Evolutionary conservation across 139 green algal species (phyloP), one percentile per base, ranked within the genome.

Genomic region (Chlorella sorokiniana): DNA sequence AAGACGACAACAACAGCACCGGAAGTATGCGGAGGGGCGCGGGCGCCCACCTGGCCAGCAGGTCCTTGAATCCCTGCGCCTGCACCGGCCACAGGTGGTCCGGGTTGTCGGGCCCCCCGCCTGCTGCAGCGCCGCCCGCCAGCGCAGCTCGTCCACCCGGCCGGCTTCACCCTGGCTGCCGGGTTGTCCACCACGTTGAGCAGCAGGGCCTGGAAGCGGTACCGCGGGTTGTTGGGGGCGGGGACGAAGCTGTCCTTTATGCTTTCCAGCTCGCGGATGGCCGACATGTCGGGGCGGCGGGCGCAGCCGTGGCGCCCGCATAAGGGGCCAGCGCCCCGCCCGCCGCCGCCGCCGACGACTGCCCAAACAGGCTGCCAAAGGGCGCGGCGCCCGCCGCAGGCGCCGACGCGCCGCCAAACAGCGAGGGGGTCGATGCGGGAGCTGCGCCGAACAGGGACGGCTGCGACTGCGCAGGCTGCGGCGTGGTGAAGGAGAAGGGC

Each of bases 31-130:
- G 5, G 4, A 1, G 3, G 14, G 44, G 16, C 64, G 14, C 2
- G 37, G 51, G 42, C 37, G 25, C 76, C 2, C 82, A 84, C 33
- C 93, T 86, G 14, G 74, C 82, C 31, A 93, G 63, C 42, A 96
- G 84, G 82, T 93, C 93, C 22, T 83, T 86, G 79, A 94, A 94
- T 29, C 93, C 93, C 37, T 81, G 54, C 0, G 89, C 92, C 23
- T 76, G 79, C 45, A 96, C 92, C 5, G 93, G 93, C 93, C 92
- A 96, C 69, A 96, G 73, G 78, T 82, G 76, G 64, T 94, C 81
- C 0, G 82, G 80, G 79, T 95, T 95, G 63, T 90, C 69, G 87
- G 78, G 0, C 92, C 91, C 8, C 90, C 88, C 1, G 91, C 91
- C 11, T 84, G 84, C 68, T 90, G 81, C 62, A 92, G 45, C 45